Conservation (phyloP, 2,329 filamentous ascomycete species). For the Ceratocystis cacaofunesta region DNA sequence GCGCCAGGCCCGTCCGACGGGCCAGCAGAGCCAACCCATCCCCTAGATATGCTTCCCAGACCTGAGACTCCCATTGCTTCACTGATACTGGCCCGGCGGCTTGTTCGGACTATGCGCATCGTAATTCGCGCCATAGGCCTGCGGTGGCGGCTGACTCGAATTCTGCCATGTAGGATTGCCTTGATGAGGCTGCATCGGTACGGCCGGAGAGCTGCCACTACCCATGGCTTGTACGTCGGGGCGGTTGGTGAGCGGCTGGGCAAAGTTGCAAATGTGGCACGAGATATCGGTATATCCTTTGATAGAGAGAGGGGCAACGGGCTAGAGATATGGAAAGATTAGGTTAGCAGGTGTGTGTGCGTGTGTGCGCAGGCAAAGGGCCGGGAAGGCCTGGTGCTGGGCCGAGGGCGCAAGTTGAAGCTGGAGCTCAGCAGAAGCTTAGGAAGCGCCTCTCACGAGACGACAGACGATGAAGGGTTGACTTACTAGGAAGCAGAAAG, state of each 20-base stretch:
- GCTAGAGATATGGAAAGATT: constrained; percentile 28
- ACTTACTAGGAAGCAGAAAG: constrained; percentile 59
- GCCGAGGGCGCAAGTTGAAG: constrained; percentile 17
- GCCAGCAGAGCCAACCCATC: neutral
- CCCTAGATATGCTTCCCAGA: neutral
- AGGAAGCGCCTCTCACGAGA: neutral
- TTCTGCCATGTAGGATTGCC: constrained; percentile 24
- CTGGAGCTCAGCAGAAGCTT: neutral
- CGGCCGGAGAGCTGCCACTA: constrained; percentile 26
- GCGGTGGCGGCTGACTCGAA: constrained; percentile 18
- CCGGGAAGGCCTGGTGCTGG: constrained; percentile 22
- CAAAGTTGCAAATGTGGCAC: constrained; percentile 64
- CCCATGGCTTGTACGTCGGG: constrained; percentile 41
- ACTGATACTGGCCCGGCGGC: constrained; percentile 13
- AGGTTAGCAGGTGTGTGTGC: constrained; percentile 22
- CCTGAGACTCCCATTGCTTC: neutral
- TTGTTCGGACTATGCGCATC: constrained; percentile 15
- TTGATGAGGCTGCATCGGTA: constrained; percentile 9
- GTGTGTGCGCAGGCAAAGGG: constrained; percentile 53
- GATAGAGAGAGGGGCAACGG: constrained; percentile 55
- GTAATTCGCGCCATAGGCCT: constrained; percentile 16
- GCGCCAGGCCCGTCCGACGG: too few species aligned
- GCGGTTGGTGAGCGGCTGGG: constrained; percentile 47
- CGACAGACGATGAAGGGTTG: neutral
- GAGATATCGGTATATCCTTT: constrained; percentile 53